Conservation (phyloP, 768 basidiomycete genomes). For the Mycena filopes region DNA sequence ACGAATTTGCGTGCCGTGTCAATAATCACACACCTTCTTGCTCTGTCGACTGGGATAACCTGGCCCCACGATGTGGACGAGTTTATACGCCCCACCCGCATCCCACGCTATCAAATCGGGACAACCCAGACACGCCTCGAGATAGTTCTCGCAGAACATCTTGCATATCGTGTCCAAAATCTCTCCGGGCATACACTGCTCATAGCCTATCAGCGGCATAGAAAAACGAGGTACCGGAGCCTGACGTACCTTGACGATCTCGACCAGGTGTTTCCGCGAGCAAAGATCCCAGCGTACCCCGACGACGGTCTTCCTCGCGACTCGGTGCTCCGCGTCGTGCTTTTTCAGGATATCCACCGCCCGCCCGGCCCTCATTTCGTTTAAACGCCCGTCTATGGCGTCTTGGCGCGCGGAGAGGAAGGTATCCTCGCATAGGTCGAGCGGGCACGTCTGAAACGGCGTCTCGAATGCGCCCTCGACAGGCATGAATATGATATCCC, state of each 20-base stretch:
- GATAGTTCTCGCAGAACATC: conserved; percentile 28
- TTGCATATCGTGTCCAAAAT: conserved; percentile 15
- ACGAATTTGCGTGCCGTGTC: not conserved
- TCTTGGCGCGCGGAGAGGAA: conserved; percentile 67
- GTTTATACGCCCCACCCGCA: not conserved
- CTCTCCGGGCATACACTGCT: conserved; percentile 4
- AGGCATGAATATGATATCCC: conserved; percentile 72
- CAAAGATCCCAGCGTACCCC: conserved; percentile 77
- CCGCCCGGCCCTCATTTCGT: conserved; percentile 56
- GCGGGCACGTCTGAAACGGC: conserved; percentile 74
- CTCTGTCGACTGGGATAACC: conserved; percentile 7
- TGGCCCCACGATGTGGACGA: conserved; percentile 18
- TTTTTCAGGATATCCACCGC: conserved; percentile 55
- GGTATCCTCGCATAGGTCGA: conserved; percentile 77
- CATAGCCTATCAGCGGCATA: no score
- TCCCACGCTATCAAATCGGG: conserved; percentile 23
- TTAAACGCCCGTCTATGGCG: conserved; percentile 62
- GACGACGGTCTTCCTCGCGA: conserved; percentile 64
- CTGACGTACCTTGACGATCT: conserved; percentile 41
- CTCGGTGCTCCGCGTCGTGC: conserved; percentile 63
- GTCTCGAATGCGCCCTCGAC: conserved; percentile 84
- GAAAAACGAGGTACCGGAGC: not conserved
- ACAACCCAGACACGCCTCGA: not conserved
- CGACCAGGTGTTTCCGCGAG: conserved; percentile 60
- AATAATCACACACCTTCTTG: conserved; percentile 8